Conservation (phyloP, 2,329 filamentous ascomycete species). For the Diaporthe batatas region DNA sequence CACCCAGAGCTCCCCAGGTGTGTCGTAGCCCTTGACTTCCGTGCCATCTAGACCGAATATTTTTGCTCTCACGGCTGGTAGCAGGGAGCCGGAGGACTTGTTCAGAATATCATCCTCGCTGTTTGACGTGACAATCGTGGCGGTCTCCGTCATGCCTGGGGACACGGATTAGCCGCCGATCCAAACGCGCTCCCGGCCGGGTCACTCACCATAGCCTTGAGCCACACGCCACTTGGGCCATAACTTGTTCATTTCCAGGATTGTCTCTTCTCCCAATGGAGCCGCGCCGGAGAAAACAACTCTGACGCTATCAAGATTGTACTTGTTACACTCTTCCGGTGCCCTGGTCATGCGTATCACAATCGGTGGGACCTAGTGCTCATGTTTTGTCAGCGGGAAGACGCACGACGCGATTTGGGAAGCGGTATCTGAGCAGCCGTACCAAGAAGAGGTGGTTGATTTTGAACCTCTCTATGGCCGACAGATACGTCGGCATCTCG, state of each 20-base stretch:
- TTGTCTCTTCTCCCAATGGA: slow-evolving; percentile 80
- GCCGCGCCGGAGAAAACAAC: slow-evolving; percentile 82
- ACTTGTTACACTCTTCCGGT: slow-evolving; percentile 70
- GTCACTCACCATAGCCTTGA: slow-evolving; percentile 76
- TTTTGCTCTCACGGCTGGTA: slow-evolving; percentile 75
- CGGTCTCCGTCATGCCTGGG: slow-evolving; percentile 80
- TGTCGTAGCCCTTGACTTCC: slow-evolving; percentile 75
- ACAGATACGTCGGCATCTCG: slow-evolving; percentile 73
- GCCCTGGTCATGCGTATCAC: slow-evolving; percentile 82
- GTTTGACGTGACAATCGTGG: slow-evolving; percentile 76
- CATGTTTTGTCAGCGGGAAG: slow-evolving; percentile 5
- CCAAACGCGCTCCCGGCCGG: too few species aligned
- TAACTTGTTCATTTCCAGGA: slow-evolving; percentile 70
- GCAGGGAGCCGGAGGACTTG: slow-evolving; percentile 78
- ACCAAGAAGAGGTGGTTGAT: slow-evolving; percentile 76
- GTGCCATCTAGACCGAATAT: slow-evolving; percentile 76
- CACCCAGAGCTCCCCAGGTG: slow-evolving; percentile 84
- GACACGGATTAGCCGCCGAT: slow-evolving; percentile 41
- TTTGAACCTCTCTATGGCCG: slow-evolving; percentile 75
- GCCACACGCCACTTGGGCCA: slow-evolving; percentile 74
- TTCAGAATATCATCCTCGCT: slow-evolving; percentile 74
- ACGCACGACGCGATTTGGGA: too few species aligned
- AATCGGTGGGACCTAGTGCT: slow-evolving; percentile 78
- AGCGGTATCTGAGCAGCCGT: slow-evolving; percentile 46
- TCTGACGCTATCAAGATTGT: slow-evolving; percentile 77